A percentile compares a stretch with the other conserved stretches of the same genome.
Evolutionary conservation across 305 asterid genomes (phyloP).

Genomic region (Plantago lanceolata): DNA sequence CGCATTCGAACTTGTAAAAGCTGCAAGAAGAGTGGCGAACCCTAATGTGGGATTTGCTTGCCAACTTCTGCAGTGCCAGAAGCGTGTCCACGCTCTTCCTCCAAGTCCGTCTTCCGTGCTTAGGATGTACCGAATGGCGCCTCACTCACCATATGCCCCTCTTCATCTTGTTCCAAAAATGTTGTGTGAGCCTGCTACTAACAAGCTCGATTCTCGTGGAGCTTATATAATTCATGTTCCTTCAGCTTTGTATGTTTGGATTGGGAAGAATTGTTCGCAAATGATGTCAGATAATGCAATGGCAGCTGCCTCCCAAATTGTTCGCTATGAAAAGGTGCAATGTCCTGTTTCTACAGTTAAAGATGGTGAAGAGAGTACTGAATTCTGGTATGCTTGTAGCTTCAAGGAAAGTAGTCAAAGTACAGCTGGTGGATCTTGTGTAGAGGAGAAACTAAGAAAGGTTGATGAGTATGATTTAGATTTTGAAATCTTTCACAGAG

Average conservation of each 20-base stretch:
- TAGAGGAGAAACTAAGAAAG: conserved; percentile 34
- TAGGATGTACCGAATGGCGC: conserved; percentile 77
- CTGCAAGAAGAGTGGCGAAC: conserved; percentile 84
- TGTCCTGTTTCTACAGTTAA: conserved; percentile 52
- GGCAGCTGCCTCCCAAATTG: conserved; percentile 70
- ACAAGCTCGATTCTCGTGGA: conserved; percentile 82
- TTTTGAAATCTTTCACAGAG: conserved; percentile 66
- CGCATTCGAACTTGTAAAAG: conserved; percentile 76
- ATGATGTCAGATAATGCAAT: conserved; percentile 67
- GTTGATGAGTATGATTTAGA: conserved; percentile 62
- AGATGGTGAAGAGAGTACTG: conserved; percentile 73
- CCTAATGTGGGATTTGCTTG: conserved; percentile 94
- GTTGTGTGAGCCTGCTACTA: conserved; percentile 54
- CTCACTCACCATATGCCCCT: conserved; percentile 90
- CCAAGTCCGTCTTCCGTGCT: conserved; percentile 73
- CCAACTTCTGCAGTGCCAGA: conserved; percentile 85
- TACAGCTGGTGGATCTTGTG: conserved; percentile 20
- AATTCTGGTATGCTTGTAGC: conserved; percentile 64
- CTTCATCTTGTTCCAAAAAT: conserved; percentile 91
- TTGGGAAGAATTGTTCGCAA: conserved; percentile 52
- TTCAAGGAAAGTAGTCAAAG: conserved; percentile 21
- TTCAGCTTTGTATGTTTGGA: conserved; percentile 71
- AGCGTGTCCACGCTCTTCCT: conserved; percentile 84
- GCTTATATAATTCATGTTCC: conserved; percentile 80
- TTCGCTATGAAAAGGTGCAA: conserved; percentile 65